phyloP scores from a whole-genome alignment of 495 filamentous ascomycete species.

The Xylaria telfairii region DNA sequence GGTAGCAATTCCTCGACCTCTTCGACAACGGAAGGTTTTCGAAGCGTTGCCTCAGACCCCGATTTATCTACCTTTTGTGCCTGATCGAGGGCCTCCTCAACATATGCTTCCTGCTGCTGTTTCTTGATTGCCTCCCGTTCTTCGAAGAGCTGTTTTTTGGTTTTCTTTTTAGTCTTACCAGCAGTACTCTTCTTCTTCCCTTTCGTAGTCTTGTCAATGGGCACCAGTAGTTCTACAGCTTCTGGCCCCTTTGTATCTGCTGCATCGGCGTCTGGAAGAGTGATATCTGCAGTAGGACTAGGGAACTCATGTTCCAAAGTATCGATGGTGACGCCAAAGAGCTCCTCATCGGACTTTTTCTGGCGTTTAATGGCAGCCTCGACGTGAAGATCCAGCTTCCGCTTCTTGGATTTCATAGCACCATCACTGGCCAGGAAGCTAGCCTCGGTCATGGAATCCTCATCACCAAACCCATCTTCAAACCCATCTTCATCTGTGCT shows the following conservation, averaged over 20 bases:
- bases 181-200: conserved; percentile 50
- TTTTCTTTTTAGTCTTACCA: conserved; percentile 66
- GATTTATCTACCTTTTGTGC: conserved; percentile 39
- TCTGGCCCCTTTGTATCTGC: conserved; percentile 47
- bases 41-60: conserved; percentile 33
- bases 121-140: conserved; percentile 69
- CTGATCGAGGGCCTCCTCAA: conserved; percentile 38
- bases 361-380: conserved; percentile 70
- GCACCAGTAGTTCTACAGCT: conserved; percentile 28
- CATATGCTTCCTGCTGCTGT: conserved; percentile 49
- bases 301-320: conserved; percentile 57
- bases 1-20: conserved; percentile 25
- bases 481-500: conserved; percentile 69
- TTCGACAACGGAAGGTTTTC: conserved; percentile 24
- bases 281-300: conserved; percentile 46
- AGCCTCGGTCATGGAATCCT: conserved; percentile 63
- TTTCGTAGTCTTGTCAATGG: conserved; percentile 32
- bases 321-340: conserved; percentile 68
- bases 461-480: conserved; percentile 67
- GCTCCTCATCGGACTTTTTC: conserved; percentile 76
- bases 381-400: conserved; percentile 69
- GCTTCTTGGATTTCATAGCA: conserved; percentile 62
- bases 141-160: conserved; percentile 75
- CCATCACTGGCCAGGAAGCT: conserved; percentile 56
- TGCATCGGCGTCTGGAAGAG: conserved; percentile 45